Evolutionary conservation across 495 filamentous ascomycete genomes (phyloP).

Genomic region (Terfezia boudieri): DNA sequence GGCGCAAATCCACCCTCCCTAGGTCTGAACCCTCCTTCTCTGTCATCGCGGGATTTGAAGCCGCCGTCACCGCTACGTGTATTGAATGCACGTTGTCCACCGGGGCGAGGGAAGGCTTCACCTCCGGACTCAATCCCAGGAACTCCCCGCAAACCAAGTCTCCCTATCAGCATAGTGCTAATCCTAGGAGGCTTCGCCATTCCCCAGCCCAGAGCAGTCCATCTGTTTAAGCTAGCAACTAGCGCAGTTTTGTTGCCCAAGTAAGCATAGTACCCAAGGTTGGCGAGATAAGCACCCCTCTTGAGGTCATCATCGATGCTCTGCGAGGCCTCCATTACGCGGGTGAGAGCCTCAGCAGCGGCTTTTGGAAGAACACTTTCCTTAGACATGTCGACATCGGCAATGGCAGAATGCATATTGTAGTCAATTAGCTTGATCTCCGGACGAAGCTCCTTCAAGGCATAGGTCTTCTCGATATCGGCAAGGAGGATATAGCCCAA

Average conservation of each 20-base stretch:
- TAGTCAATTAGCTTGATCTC: constrained; percentile 45
- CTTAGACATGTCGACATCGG: constrained; percentile 31
- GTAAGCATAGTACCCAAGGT: constrained; percentile 22
- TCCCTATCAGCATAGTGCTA: constrained; percentile 20
- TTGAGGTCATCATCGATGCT: constrained; percentile 23
- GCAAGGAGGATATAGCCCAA: constrained; percentile 57
- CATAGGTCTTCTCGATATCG: constrained; percentile 31
- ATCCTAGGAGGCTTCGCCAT: constrained; percentile 35
- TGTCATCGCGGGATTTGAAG: neutral
- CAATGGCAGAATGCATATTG: constrained; percentile 26
- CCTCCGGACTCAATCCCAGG: constrained; percentile 26
- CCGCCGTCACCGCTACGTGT: constrained; percentile 8
- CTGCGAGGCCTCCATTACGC: constrained; percentile 20
- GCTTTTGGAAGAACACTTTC: constrained; percentile 20
- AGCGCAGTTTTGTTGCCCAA: constrained; percentile 21
- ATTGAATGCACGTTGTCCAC: constrained; percentile 2
- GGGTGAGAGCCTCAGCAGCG: constrained; percentile 22
- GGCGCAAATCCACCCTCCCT: constrained; percentile 1
- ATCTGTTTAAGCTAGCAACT: constrained; percentile 37
- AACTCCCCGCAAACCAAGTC: constrained; percentile 25
- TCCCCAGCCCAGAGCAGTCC: constrained; percentile 37
- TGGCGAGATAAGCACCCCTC: constrained; percentile 30
- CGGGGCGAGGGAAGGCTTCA: constrained; percentile 5
- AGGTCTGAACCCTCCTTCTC: constrained; percentile 3
- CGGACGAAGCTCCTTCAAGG: constrained; percentile 26